Evolutionary conservation across 108 stramenopile genomes (phyloP).

Genomic region (Skeletonema marinoi): DNA sequence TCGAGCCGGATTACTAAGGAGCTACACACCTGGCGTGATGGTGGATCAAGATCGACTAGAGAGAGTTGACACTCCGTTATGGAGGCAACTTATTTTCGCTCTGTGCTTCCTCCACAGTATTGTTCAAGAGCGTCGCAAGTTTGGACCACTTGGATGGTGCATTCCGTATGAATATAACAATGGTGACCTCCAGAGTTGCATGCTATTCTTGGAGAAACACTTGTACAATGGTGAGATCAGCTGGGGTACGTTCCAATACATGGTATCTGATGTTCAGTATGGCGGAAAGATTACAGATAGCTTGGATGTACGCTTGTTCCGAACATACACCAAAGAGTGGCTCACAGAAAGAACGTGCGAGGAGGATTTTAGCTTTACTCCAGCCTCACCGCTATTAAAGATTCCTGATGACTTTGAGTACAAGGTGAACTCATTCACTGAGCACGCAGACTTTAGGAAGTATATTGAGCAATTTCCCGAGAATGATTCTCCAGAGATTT

Average conservation of each 20-base stretch:
- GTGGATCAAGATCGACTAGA: slow-evolving; percentile 94
- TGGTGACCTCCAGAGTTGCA: slow-evolving; percentile 91
- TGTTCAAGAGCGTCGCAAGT: slow-evolving; percentile 93
- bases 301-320: slow-evolving; percentile 87
- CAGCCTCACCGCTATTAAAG: slow-evolving; percentile 65
- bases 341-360: slow-evolving; percentile 74
- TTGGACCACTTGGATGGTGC: slow-evolving; percentile 92
- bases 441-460: slow-evolving; percentile 71
- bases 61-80: slow-evolving; percentile 87
- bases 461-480: slow-evolving; percentile 84
- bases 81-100: slow-evolving; percentile 65
- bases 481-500: slow-evolving; percentile 90
- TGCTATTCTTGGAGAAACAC: slow-evolving; percentile 91
- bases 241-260: slow-evolving; percentile 92
- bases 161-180: slow-evolving; percentile 94
- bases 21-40: slow-evolving; percentile 85
- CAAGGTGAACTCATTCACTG: slow-evolving; percentile 61
- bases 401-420: slow-evolving; percentile 85
- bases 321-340: slow-evolving; percentile 88
- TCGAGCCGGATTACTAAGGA: slow-evolving; percentile 85
- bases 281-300: slow-evolving; percentile 95
- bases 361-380: slow-evolving; percentile 81
- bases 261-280: slow-evolving; percentile 92
- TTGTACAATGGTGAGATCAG: slow-evolving; percentile 90
- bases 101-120: slow-evolving; percentile 91